Percentiles rank a stretch among this genome's conserved stretches.
Conservation (phyloP, 75 land plant species). For the Cryptomeria japonica region DNA sequence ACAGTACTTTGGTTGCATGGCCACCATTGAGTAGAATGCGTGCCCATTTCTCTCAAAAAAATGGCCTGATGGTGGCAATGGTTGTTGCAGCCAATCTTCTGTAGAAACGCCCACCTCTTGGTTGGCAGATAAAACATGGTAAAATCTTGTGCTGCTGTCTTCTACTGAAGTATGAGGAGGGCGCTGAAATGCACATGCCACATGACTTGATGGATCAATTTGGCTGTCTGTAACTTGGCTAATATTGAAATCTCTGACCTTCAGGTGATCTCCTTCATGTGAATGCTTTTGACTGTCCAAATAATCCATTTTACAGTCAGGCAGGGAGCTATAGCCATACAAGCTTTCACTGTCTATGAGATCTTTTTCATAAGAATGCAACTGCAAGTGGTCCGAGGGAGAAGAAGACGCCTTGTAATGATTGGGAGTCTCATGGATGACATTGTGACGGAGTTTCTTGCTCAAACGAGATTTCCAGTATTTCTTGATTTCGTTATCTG, state of each 20-base stretch:
- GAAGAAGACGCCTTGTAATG: not conserved
- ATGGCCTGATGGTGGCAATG: not conserved
- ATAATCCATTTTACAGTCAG: not conserved
- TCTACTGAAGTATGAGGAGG: not conserved
- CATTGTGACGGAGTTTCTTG: not conserved
- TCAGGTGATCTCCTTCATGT: not conserved
- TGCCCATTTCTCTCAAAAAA: not conserved
- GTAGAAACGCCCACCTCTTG: not conserved
- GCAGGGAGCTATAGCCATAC: not conserved
- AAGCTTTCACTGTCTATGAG: not conserved
- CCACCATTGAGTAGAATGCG: not conserved
- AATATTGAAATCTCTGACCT: not conserved
- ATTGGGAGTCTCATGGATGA: not conserved
- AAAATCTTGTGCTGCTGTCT: too few relatives aligned
- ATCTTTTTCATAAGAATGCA: not conserved
- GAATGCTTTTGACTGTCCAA: not conserved
- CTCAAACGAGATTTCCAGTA: not conserved
- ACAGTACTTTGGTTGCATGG: not conserved
- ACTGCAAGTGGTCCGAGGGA: not conserved
- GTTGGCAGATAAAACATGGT: too few relatives aligned
- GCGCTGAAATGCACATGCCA: too few relatives aligned
- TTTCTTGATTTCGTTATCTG: not conserved
- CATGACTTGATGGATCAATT: not conserved
- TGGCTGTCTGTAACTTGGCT: not conserved
- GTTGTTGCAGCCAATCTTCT: not conserved